Evolutionary conservation across 2,329 filamentous ascomycete species (phyloP), one percentile per base, ranked within the genome.

Genomic region (Pseudocercospora macadamiae): DNA sequence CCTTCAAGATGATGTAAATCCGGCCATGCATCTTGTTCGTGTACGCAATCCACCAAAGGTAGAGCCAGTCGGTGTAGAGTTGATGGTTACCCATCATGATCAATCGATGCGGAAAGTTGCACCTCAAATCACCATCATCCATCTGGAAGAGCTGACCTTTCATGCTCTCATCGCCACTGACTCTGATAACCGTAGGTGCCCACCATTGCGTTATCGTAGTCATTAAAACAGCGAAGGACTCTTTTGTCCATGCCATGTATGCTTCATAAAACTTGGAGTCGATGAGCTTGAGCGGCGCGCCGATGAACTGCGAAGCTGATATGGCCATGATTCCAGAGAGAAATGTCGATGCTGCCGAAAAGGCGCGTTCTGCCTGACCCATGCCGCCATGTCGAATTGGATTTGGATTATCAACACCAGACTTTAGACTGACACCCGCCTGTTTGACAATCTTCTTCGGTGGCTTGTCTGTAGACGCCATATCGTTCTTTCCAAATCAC

Each of bases 31-130:
- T 91, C 54, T 83, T 82, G 57, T 89, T 89, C 23, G 89, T 91
- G 69, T 96, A 96, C n/a, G 87, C 90, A 23, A 91, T 87, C 91
- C 91, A 96, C 91, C 91, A 96, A 6, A 96, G 83, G 72, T 96
- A 96, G 7, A 96, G 76, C 91, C 91, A 96, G 76, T 96, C 91
- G 7, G 91, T 93, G 72, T 96, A 96, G 53, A 96, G 87, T 66
- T 93, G 69, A 71, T 96, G 91, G 71, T 96, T 96, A 23, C 91
- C 91, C 73, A 96, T 90, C 76, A 96, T 79, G 23, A 96, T 83
- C 70, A 96, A 79, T 49, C 91, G 84, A 70, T 95, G 88, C 0
- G 91, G 90, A 64, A 96, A 96, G 64, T 85, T 81, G 73, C 90
- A 92, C 68, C 91, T 82, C 32, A 96, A 82, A 54, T 86, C 84